Evolutionary conservation across 352 stramenopile species (phyloP), one percentile per base, ranked within the genome.

Genomic region (Phytopythium litorale): DNA sequence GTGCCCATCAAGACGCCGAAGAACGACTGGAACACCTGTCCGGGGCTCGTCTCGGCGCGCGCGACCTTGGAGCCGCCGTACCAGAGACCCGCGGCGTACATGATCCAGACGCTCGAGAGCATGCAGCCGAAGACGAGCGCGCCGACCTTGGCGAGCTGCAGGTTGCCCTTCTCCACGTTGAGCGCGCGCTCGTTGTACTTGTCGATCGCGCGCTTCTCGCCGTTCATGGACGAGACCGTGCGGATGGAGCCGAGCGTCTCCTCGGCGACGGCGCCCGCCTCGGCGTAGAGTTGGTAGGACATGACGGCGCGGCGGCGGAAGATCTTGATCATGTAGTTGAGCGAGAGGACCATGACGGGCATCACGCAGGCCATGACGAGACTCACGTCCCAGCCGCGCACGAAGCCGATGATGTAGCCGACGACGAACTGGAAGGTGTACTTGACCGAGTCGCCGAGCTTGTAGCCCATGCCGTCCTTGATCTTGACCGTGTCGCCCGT

Each of bases 231-330:
- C 28, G 64, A 67, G n/a, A 87, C 67, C 2, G 79, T 88, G 58
- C 77, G 79, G 32, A 89, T 89, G 16, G 75, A 72, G 45, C 73
- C 65, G 16, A 89, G 57, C 11, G 78, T 89, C 38, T 89, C 79
- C 52, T 89, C 79, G 4, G 78, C 79, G 28, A 87, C 64, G 4
- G 75, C 74, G 7, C 76, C 76, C 0, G 75, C 78, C 37, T 83
- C 70, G 2, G 75, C 73, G n/a, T 87, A 84, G 21, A 85, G 40
- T 48, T 78, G 67, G 35, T 88, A 74, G 2, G 72, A 15, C 56
- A 65, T 52, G 67, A 51, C 13, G 65, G 43, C 12, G 55, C 48
- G n/a, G 42, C 45, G 35, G 3, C 64, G 64, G 7, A 78, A 38
- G 19, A 53, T 52, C 33, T 63, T 72, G 49, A 87, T 56, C 19